phyloP scores from a whole-genome alignment of 2,329 filamentous ascomycete species.

The Colletotrichum horii region DNA sequence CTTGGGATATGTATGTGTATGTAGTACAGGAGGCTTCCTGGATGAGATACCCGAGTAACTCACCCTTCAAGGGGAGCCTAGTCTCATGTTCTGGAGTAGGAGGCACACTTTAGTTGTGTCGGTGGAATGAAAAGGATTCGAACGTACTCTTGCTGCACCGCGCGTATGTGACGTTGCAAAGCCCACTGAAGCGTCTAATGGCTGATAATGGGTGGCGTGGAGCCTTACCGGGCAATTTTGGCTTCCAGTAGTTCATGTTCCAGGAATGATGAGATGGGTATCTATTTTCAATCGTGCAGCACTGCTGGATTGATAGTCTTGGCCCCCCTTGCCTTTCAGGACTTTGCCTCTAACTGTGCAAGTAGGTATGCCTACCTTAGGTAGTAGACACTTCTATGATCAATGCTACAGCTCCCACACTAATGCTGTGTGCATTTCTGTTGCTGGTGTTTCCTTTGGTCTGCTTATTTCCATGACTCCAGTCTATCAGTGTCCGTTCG shows the following conservation, averaged over 20 bases:
- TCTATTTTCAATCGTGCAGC: background rate
- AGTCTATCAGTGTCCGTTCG: background rate
- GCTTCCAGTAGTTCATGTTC: background rate
- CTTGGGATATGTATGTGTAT: slow-evolving; percentile 1
- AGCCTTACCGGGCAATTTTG: background rate
- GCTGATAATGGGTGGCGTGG: background rate
- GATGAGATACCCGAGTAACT: slow-evolving; percentile 20
- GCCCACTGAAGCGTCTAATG: background rate
- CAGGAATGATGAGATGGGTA: background rate
- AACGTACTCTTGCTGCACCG: background rate
- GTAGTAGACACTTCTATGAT: background rate
- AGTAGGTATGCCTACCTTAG: background rate
- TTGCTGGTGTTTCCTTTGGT: background rate
- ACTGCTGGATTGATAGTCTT: background rate
- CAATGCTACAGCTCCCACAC: background rate
- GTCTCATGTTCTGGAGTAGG: background rate
- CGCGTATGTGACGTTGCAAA: too few relatives aligned
- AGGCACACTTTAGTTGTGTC: background rate
- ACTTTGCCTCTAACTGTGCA: background rate
- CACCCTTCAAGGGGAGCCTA: background rate
- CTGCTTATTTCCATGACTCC: background rate
- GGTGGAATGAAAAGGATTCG: slow-evolving; percentile 5
- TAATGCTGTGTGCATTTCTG: background rate
- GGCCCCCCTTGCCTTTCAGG: background rate
- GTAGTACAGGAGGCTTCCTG: slow-evolving; percentile 6